phyloP scores from a whole-genome alignment of 2,329 filamentous ascomycete species.

The Cercospora sp. region DNA sequence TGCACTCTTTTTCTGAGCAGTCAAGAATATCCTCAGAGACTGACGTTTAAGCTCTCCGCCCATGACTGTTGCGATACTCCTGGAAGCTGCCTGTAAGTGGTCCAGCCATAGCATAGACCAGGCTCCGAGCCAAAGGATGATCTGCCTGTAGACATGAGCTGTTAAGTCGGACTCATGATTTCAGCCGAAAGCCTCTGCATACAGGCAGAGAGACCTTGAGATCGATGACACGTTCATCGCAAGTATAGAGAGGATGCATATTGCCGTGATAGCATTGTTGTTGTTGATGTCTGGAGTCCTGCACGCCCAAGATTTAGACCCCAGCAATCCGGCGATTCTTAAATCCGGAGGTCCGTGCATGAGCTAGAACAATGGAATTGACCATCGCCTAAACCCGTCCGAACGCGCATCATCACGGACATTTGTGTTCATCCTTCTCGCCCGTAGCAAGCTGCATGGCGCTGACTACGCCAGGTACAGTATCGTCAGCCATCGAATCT shows the following conservation, averaged over 20 bases:
- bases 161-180: neutral
- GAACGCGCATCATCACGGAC: neutral
- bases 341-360: neutral
- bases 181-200: neutral
- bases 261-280: neutral
- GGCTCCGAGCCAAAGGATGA: neutral
- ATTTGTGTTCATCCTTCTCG: neutral
- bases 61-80: neutral
- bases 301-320: neutral
- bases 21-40: neutral
- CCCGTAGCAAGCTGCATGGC: neutral
- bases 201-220: neutral
- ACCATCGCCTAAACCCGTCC: neutral
- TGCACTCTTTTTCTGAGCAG: neutral
- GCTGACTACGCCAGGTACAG: constrained; percentile 9
- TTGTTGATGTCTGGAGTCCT: neutral
- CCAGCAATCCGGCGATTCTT: neutral
- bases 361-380: neutral
- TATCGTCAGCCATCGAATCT: neutral
- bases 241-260: neutral
- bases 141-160: neutral
- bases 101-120: neutral
- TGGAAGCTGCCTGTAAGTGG: neutral
- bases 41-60: too few species aligned
- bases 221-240: neutral